phyloP scores from a whole-genome alignment of 805 yeast species.

The Metschnikowia proteae region DNA sequence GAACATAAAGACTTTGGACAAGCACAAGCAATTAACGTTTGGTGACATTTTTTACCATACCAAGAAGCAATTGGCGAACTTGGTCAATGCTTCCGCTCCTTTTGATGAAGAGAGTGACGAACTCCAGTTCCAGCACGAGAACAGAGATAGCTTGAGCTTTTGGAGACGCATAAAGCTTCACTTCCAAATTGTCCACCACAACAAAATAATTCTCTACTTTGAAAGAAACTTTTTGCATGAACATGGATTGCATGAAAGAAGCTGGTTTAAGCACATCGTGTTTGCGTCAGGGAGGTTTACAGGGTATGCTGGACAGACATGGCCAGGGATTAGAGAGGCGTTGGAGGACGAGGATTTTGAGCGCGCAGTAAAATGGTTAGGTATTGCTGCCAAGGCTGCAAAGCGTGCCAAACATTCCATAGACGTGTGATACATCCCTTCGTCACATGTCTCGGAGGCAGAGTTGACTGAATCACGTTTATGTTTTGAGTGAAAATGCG shows the following conservation, averaged over 20 bases:
- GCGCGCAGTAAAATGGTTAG: conserved; percentile 42
- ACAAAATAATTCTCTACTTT: conserved; percentile 39
- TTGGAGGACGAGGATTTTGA: conserved; percentile 44
- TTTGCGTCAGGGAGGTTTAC: conserved; percentile 55
- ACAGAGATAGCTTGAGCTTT: conserved; percentile 30
- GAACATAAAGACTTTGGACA: conserved; percentile 6
- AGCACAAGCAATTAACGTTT: conserved; percentile 17
- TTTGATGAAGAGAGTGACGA: conserved; percentile 28
- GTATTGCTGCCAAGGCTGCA: conserved; percentile 37
- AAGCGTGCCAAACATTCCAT: conserved; percentile 23
- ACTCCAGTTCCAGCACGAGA: conserved; percentile 30
- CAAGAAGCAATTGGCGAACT: conserved; percentile 20
- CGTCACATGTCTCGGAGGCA: not conserved
- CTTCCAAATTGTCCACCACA: conserved; percentile 30
- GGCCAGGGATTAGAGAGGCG: conserved; percentile 61
- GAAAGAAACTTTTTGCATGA: conserved; percentile 52
- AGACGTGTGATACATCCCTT: not conserved
- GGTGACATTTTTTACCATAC: conserved; percentile 27
- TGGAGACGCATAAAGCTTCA: conserved; percentile 35
- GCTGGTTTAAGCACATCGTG: conserved; percentile 62
- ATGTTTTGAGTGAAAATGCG: no score
- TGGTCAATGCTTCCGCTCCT: conserved; percentile 20
- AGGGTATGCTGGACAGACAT: conserved; percentile 49
- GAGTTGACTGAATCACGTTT: not conserved
- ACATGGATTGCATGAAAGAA: conserved; percentile 46